Percentiles rank a stretch among this genome's conserved stretches.
Conservation (phyloP, 345 rosid genomes). For the Iberis pinnata region DNA sequence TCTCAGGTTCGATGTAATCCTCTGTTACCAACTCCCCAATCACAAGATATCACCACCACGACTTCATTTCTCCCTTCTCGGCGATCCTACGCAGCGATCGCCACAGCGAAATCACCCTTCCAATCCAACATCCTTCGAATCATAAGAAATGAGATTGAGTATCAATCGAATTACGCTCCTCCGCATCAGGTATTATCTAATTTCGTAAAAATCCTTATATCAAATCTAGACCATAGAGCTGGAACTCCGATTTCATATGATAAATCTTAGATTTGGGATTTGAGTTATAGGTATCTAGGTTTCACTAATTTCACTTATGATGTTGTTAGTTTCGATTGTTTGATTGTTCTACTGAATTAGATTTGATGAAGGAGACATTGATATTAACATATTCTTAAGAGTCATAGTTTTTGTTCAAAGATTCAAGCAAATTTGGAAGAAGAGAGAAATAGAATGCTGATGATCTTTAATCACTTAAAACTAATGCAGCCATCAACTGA, state of each 20-base stretch:
- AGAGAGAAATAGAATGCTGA: constrained; percentile 2
- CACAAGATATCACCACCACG: constrained; percentile 16
- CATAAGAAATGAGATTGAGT: constrained; percentile 48
- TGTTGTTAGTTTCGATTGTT: too few species aligned
- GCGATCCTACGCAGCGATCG: constrained; percentile 20
- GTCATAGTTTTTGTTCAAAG: too few species aligned
- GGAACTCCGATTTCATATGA: not conserved
- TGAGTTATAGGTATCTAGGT: not conserved
- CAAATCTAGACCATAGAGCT: too few species aligned
- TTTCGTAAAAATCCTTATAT: not conserved
- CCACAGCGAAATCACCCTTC: constrained; percentile 38
- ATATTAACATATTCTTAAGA: too few species aligned
- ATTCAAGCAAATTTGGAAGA: constrained; percentile 6
- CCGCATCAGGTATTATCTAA: constrained; percentile 49
- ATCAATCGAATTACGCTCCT: constrained; percentile 56
- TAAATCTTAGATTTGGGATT: constrained; percentile 2
- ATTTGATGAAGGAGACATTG: too few species aligned
- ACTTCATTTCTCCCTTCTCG: constrained; percentile 18
- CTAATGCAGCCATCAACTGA: constrained; percentile 43
- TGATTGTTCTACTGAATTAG: not conserved
- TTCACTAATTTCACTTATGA: too few species aligned
- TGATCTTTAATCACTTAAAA: too few species aligned
- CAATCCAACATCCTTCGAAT: constrained; percentile 60
- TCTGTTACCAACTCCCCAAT: constrained; percentile 2
- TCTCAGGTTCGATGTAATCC: constrained; percentile 7